A percentile compares a stretch with the other conserved stretches of the same genome.
These are phyloP conservation scores for Trametes polyzona DNA, from an alignment of 1,284 basidiomycete species.

Conservation along the genomic window DNA sequence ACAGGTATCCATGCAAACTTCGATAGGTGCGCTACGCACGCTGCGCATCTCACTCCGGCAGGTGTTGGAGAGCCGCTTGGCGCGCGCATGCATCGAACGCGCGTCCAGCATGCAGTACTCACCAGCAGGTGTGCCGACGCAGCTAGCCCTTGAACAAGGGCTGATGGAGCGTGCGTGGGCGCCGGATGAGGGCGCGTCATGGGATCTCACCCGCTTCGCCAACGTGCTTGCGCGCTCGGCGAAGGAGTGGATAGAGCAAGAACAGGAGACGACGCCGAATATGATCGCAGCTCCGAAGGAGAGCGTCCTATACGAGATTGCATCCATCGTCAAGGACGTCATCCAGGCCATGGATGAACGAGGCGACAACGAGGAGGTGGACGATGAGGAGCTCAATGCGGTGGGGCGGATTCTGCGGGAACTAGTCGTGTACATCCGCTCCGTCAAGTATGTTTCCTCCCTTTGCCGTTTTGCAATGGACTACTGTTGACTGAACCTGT, in stretches of 20 bases:
- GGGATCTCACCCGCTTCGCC: conserved; percentile 66
- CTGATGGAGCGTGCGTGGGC: conserved; percentile 74
- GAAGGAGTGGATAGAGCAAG: conserved; percentile 57
- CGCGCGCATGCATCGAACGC: conserved; percentile 62
- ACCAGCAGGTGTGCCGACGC: conserved; percentile 58
- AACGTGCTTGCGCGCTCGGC: conserved; percentile 54
- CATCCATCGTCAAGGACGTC: conserved; percentile 69
- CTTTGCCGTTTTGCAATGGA: neutral
- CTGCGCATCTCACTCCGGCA: conserved; percentile 67
- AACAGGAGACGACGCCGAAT: conserved; percentile 19
- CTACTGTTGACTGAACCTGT: conserved; percentile 1
- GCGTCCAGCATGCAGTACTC: conserved; percentile 57
- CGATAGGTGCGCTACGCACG: conserved; percentile 68
- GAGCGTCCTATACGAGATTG: conserved; percentile 66
- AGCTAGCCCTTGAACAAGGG: conserved; percentile 60
- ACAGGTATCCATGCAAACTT: conserved; percentile 44
- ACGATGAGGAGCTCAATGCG: conserved; percentile 66
- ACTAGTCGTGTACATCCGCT: conserved; percentile 57
- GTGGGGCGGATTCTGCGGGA: conserved; percentile 63
- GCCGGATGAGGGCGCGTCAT: conserved; percentile 58
- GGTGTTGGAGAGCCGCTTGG: conserved; percentile 61
- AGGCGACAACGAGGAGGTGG: conserved; percentile 59
- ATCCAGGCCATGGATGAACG: conserved; percentile 71
- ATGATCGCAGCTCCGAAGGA: conserved; percentile 43
- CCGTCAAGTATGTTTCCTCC: conserved; percentile 50